Base-by-base conservation (phyloP, 2,329 filamentous ascomycete species). In the Diplocarpon rosae region DNA sequence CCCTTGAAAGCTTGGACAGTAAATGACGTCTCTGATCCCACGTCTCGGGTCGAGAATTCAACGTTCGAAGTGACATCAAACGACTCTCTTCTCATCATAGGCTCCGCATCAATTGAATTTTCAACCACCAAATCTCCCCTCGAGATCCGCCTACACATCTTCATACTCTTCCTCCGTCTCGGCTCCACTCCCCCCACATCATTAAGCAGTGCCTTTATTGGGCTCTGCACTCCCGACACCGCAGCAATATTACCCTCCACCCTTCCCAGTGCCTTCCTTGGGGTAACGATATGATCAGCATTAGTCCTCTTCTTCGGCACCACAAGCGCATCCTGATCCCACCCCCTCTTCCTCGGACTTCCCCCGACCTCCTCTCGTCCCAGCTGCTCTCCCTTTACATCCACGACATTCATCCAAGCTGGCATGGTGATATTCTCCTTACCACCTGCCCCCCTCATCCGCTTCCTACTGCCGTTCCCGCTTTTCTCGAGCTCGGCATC, bases 381-480 rank as follows among this genome's bases (percentile, higher is more conserved):
- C 14, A 31, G 10, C 27, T 45, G 37, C 14, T 11, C 8, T 15
- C 44, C 45, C 14, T 41, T 12, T 8, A 14, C 24, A 20, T 20
- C 17, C 33, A n/a, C 45, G 14, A 32, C 37, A 44, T 43, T 42
- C 30, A 50, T 57, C 58, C 64, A 68, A 15, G 39, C 46, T 30
- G 57, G 59, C 27, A 59, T 55, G 5, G 55, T 55, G 45, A 60
- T 66, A 30, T 55, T 56, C 10, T 63, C 59, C 47, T 65, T 59
- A 35, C 35, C 55, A 13, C 45, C 47, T 7, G 47, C 39, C 11
- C 49, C 53, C n/a, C 62, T 59, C 15, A 45, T 37, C 44, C 57
- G 62, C 50, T 69, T 69, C 28, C 66, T 58, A 16, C 59, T 33
- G 0, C 59, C 61, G 2, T 43, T 38, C 2, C 64, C 62, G 16